Evolutionary conservation across 148 eudicot genomes (phyloP).

Genomic region (Vaccinium vitisidaea): DNA sequence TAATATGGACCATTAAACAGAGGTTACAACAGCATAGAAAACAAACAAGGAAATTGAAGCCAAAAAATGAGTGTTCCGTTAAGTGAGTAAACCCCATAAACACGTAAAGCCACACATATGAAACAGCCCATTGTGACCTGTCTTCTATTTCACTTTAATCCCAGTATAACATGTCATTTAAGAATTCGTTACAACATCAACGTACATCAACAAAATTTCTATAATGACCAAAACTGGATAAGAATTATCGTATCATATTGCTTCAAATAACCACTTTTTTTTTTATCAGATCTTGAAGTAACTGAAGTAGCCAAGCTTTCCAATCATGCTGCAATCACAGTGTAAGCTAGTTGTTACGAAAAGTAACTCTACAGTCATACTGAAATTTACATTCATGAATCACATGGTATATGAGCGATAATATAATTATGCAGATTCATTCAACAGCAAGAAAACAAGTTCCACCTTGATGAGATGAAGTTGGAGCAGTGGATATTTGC

Average conservation of each 20-base stretch:
- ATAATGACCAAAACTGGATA: not conserved
- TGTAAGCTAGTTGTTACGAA: not conserved
- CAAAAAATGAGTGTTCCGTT: not conserved
- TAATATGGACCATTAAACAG: slow-evolving; percentile 4
- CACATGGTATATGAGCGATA: not conserved
- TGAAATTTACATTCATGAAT: not conserved
- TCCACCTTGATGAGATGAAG: slow-evolving; percentile 45
- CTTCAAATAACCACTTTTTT: not conserved
- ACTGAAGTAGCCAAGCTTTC: not conserved
- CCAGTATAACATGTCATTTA: not conserved
- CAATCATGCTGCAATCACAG: slow-evolving; percentile 10
- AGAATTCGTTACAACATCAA: not conserved
- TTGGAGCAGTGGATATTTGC: slow-evolving; percentile 42
- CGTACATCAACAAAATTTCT: not conserved
- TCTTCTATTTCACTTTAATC: not conserved
- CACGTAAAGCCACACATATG: not conserved
- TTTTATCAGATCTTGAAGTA: not conserved
- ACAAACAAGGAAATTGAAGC: not conserved
- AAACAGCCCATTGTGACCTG: not conserved
- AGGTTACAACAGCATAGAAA: not conserved
- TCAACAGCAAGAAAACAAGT: not conserved
- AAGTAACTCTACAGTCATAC: not conserved
- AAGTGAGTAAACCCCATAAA: not conserved
- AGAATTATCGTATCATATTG: not conserved
- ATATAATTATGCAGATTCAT: not conserved